These are phyloP conservation scores for Omphalea diandra DNA, from an alignment of 441 rosid species.

Conservation along the genomic window DNA sequence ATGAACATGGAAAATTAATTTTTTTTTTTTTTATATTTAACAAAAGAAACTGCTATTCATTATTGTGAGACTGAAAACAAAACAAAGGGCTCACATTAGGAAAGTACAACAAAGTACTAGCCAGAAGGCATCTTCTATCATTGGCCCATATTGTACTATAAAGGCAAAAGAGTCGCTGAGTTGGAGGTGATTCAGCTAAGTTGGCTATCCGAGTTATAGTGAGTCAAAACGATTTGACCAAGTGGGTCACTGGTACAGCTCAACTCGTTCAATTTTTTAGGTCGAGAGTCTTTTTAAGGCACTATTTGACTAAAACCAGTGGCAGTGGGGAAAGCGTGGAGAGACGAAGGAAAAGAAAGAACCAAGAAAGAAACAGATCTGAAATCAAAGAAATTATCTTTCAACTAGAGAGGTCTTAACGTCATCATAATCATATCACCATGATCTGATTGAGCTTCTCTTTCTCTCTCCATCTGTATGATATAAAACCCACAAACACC, in stretches of 20 bases:
- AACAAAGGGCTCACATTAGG: neutral
- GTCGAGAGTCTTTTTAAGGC: constrained; percentile 27
- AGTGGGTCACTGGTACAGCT: neutral
- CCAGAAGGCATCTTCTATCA: constrained; percentile 8
- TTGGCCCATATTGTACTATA: neutral
- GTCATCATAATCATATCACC: no score
- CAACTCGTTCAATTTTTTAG: constrained; percentile 33
- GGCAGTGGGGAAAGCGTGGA: constrained; percentile 18
- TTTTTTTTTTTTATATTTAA: no score
- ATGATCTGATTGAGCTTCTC: constrained; percentile 25
- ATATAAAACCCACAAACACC: constrained; percentile 9
- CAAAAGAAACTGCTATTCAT: no score
- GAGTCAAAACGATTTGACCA: neutral
- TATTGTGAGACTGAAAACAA: no score
- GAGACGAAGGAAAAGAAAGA: constrained; percentile 16
- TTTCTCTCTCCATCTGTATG: constrained; percentile 18
- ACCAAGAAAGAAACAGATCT: constrained; percentile 49
- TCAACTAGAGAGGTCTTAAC: constrained; percentile 30
- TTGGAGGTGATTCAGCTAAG: neutral
- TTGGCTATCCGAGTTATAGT: no score
- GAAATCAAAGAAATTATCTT: constrained; percentile 28
- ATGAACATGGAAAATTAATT: no score
- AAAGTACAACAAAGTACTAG: constrained; percentile 25
- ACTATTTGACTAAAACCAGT: constrained; percentile 40
- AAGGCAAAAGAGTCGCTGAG: neutral